Conservation (phyloP, 805 yeast species). For the Sungouiozyma ichnusensis region DNA sequence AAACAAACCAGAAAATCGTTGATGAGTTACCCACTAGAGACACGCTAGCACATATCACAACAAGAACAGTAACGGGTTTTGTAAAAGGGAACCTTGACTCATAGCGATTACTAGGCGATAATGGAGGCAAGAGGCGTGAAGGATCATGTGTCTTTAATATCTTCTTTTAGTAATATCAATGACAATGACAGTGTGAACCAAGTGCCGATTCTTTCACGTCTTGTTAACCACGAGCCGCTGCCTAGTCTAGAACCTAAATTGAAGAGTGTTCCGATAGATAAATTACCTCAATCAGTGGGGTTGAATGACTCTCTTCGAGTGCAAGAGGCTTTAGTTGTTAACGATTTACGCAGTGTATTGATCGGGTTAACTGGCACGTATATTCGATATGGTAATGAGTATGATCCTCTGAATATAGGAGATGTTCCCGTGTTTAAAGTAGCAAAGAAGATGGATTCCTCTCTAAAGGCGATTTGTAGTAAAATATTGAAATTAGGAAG, state of each 20-base stretch:
- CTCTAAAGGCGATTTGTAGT: constrained; percentile 59
- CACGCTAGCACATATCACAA: not conserved
- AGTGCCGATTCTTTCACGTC: constrained; percentile 19
- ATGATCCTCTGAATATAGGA: constrained; percentile 35
- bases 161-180: not conserved
- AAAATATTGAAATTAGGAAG: constrained; percentile 54
- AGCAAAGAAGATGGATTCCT: constrained; percentile 60
- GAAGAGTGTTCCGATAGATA: constrained; percentile 36
- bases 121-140: constrained; percentile 20
- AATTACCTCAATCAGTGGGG: constrained; percentile 18
- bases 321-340: constrained; percentile 65
- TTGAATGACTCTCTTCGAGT: constrained; percentile 33
- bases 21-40: not conserved
- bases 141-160: constrained; percentile 18
- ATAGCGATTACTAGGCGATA: no score
- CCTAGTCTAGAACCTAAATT: constrained; percentile 26
- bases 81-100: not conserved
- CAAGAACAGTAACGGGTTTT: not conserved
- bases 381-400: constrained; percentile 55
- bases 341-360: constrained; percentile 60
- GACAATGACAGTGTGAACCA: constrained; percentile 6
- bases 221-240: constrained; percentile 29
- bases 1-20: not conserved
- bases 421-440: constrained; percentile 59
- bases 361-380: constrained; percentile 71